Evolutionary conservation across 345 rosid genomes (phyloP).

Genomic region (Balakata baccata): DNA sequence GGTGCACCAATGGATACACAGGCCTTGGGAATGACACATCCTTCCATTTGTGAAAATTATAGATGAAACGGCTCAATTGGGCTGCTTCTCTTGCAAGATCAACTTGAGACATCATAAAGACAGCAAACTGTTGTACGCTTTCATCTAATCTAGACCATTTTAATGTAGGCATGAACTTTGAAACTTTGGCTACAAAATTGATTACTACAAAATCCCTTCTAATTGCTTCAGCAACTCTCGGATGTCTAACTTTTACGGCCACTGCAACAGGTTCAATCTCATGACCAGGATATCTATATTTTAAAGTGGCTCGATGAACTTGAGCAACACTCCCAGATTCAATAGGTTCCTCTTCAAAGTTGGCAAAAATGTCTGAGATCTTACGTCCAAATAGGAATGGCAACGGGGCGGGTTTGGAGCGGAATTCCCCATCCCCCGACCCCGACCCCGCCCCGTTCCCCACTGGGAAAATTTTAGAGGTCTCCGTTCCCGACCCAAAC

Average conservation of each 20-base stretch:
- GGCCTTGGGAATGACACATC: conserved; percentile 97
- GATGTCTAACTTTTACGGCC: no score
- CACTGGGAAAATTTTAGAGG: no score
- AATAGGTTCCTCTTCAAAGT: conserved; percentile 29
- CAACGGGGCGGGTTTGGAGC: no score
- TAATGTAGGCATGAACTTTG: conserved; percentile 60
- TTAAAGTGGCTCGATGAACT: conserved; percentile 30
- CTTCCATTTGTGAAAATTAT: conserved; percentile 82
- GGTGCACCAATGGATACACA: conserved; percentile 86
- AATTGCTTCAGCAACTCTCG: conserved; percentile 81
- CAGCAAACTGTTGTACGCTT: conserved; percentile 86
- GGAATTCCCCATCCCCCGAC: no score
- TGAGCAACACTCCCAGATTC: conserved; percentile 38
- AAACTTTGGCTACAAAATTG: conserved; percentile 63
- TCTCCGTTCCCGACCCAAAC: no score
- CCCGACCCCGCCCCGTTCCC: no score
- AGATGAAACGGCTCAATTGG: conserved; percentile 81
- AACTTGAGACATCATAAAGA: conserved; percentile 94
- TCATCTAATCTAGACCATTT: conserved; percentile 94
- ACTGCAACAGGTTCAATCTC: no score
- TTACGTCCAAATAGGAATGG: conserved; percentile 33
- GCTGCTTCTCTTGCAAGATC: conserved; percentile 99
- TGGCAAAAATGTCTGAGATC: conserved; percentile 25
- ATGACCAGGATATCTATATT: conserved; percentile 23
- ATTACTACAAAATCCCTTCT: conserved; percentile 75